These are phyloP conservation scores for Xylaria arbuscula DNA, from an alignment of 2,329 filamentous ascomycete species.

Conservation along the genomic window DNA sequence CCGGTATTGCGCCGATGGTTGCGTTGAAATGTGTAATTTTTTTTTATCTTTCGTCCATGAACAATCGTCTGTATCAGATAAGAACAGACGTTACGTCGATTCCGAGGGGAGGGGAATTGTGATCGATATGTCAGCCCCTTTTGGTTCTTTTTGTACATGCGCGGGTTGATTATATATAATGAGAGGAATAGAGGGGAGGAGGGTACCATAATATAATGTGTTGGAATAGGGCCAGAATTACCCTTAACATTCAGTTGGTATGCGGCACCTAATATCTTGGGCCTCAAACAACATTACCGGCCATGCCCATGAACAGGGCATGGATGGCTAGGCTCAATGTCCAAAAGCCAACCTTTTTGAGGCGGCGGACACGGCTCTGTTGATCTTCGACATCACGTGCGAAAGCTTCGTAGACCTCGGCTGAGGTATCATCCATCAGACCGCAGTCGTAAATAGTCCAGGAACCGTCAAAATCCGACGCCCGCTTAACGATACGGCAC, in stretches of 20 bases:
- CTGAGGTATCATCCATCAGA: slow-evolving; percentile 91
- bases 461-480: slow-evolving; percentile 90
- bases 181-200: slow-evolving; percentile 15
- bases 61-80: slow-evolving; percentile 1
- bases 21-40: background rate
- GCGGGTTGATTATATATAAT: slow-evolving; percentile 29
- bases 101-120: background rate
- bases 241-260: background rate
- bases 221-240: background rate
- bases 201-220: slow-evolving; percentile 20
- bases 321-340: slow-evolving; percentile 92
- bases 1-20: slow-evolving; percentile 9
- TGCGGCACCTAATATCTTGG: background rate
- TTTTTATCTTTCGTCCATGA: background rate
- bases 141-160: slow-evolving; percentile 21
- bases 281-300: slow-evolving; percentile 75
- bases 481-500: slow-evolving; percentile 91
- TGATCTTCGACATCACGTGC: slow-evolving; percentile 90
- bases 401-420: slow-evolving; percentile 95
- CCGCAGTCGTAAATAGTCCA: slow-evolving; percentile 96
- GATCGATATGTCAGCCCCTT: slow-evolving; percentile 1
- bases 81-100: slow-evolving; percentile 5
- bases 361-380: slow-evolving; percentile 82
- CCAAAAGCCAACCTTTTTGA: slow-evolving; percentile 98
- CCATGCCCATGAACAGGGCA: slow-evolving; percentile 93